Conservation (phyloP, 768 basidiomycete genomes). For the Tricholoma furcatifolium region DNA sequence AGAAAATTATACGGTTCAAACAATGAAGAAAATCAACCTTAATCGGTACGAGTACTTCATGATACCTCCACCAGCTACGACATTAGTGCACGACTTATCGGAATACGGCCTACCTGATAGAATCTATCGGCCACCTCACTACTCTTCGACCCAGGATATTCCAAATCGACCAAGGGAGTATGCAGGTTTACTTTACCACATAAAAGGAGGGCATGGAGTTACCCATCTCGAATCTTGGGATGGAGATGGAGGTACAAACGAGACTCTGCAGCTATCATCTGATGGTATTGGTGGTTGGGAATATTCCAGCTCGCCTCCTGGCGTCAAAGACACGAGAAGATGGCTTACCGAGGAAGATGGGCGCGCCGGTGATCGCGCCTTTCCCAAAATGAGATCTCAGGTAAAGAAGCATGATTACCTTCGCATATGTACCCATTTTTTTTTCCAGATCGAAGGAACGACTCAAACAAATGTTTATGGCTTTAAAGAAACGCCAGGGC, state of each 20-base stretch:
- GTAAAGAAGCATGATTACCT: constrained; percentile 26
- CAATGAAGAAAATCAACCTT: constrained; percentile 24
- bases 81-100: constrained; percentile 45
- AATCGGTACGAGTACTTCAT: constrained; percentile 47
- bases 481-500: constrained; percentile 51
- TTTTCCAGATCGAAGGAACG: constrained; percentile 57
- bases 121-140: constrained; percentile 78
- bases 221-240: constrained; percentile 62
- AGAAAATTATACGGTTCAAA: constrained; percentile 26
- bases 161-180: constrained; percentile 72
- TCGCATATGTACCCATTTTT: not conserved
- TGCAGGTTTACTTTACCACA: constrained; percentile 71
- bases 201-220: constrained; percentile 65
- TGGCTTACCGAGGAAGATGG: constrained; percentile 46
- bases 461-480: constrained; percentile 77
- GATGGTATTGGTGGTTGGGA: constrained; percentile 70
- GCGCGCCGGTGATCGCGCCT: constrained; percentile 17
- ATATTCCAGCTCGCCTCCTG: constrained; percentile 71
- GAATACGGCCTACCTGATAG: constrained; percentile 50
- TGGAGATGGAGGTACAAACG: not conserved
- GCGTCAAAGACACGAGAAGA: constrained; percentile 45
- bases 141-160: constrained; percentile 69
- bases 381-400: constrained; percentile 37
- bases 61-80: constrained; percentile 49
- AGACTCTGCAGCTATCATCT: constrained; percentile 18